Conservation (phyloP, 371 early-diverging fungal species). For the Mortierella sp. region DNA sequence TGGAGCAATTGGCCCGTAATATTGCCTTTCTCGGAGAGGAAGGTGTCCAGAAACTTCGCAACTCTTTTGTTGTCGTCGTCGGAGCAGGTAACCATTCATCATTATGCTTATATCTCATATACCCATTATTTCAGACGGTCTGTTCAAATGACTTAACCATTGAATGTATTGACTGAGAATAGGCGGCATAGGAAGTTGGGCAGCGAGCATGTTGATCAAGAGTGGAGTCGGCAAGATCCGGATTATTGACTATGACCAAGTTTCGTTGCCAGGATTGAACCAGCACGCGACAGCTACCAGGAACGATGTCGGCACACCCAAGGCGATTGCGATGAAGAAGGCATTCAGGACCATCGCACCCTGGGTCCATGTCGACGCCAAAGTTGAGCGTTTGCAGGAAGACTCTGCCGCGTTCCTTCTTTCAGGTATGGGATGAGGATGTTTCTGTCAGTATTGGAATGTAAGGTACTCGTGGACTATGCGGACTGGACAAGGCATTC, state of each 20-base stretch:
- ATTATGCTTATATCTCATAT: too few species aligned
- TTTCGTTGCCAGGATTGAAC: constrained; percentile 28
- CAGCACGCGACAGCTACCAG: constrained; percentile 41
- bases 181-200: constrained; percentile 48
- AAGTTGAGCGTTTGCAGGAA: constrained; percentile 29
- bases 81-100: constrained; percentile 34
- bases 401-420: constrained; percentile 37
- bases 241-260: constrained; percentile 39
- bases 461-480: not conserved
- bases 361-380: constrained; percentile 49
- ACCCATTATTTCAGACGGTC: not conserved
- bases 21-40: constrained; percentile 51
- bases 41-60: constrained; percentile 44
- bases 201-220: constrained; percentile 49
- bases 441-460: not conserved
- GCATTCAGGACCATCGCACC: constrained; percentile 39
- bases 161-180: not conserved
- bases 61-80: constrained; percentile 45
- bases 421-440: constrained; percentile 20
- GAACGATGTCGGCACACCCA: constrained; percentile 36
- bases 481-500: not conserved
- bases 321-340: constrained; percentile 39
- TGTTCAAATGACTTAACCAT: not conserved
- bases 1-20: constrained; percentile 46
- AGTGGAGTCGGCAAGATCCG: constrained; percentile 41